Evolutionary conservation across 202 grass and related monocot species (phyloP).

Genomic region (Bolboschoenoplectus hybrid): DNA sequence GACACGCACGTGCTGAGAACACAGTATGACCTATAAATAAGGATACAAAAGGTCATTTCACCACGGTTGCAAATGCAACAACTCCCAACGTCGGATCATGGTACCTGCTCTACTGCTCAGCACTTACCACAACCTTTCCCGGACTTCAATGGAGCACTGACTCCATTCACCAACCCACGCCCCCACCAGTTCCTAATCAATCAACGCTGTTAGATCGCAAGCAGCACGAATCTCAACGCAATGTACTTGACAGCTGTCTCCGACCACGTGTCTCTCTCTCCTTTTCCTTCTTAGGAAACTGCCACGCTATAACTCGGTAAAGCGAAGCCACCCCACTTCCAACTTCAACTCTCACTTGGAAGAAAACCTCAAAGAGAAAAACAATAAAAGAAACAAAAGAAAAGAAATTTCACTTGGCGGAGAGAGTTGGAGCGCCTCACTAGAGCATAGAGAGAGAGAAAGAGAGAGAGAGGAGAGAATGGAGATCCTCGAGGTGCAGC

Average conservation of each 20-base stretch:
- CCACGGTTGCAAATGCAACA: neutral
- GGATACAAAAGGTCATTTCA: neutral
- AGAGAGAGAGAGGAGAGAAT: neutral
- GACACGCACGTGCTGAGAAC: no score
- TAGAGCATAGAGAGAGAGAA: neutral
- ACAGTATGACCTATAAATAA: no score
- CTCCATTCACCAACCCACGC: neutral
- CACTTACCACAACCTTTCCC: neutral
- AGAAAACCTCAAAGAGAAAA: neutral
- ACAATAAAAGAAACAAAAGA: neutral
- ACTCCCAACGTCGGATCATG: neutral
- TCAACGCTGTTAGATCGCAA: neutral
- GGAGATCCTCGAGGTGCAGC: constrained; percentile 17
- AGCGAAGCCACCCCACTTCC: neutral
- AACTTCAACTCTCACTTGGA: neutral
- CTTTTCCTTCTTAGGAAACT: neutral
- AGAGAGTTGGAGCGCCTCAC: neutral
- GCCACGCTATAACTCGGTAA: neutral
- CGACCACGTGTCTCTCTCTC: neutral
- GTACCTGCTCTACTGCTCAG: neutral
- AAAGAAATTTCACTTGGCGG: neutral
- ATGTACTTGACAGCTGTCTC: neutral
- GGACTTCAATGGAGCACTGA: neutral
- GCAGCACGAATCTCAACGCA: neutral
- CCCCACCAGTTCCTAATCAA: neutral